Evolutionary conservation across 2,329 filamentous ascomycete genomes (phyloP).

Genomic region (Xylaria polymorpha): DNA sequence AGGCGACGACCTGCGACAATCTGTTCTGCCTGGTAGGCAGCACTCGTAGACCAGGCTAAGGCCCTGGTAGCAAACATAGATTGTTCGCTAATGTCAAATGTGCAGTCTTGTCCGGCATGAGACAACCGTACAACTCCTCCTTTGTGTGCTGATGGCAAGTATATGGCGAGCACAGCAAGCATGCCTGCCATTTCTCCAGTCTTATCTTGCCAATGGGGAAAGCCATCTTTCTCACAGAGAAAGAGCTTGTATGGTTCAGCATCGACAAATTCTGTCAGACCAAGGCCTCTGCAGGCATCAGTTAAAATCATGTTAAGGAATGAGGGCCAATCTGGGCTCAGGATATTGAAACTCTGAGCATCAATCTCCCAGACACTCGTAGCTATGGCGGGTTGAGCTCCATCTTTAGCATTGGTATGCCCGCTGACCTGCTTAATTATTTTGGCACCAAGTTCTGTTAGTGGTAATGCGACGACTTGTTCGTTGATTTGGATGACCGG

Average conservation of each 20-base stretch:
- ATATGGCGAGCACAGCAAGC: neutral
- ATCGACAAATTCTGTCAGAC: neutral
- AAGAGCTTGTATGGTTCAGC: neutral
- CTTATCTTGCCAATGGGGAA: neutral
- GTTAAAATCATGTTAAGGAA: neutral
- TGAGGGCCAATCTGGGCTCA: neutral
- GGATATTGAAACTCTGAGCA: neutral
- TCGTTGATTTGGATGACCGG: neutral
- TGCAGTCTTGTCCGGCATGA: neutral
- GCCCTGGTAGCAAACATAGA: slow-evolving; percentile 5
- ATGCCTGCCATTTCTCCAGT: no score
- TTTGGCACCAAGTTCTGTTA: neutral
- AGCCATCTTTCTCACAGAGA: neutral
- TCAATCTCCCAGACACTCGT: neutral
- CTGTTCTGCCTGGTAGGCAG: neutral
- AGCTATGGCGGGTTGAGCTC: neutral
- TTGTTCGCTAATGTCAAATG: neutral
- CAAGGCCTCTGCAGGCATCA: neutral
- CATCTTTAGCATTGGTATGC: neutral
- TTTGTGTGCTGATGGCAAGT: neutral
- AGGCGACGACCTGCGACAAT: neutral
- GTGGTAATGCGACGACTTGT: neutral
- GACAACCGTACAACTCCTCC: neutral
- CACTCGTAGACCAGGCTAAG: neutral
- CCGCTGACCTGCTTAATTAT: neutral